A percentile compares a stretch with the other conserved stretches of the same genome.
Evolutionary conservation across 202 grass and related monocot genomes (phyloP).

Genomic region (Digitaria exilis): DNA sequence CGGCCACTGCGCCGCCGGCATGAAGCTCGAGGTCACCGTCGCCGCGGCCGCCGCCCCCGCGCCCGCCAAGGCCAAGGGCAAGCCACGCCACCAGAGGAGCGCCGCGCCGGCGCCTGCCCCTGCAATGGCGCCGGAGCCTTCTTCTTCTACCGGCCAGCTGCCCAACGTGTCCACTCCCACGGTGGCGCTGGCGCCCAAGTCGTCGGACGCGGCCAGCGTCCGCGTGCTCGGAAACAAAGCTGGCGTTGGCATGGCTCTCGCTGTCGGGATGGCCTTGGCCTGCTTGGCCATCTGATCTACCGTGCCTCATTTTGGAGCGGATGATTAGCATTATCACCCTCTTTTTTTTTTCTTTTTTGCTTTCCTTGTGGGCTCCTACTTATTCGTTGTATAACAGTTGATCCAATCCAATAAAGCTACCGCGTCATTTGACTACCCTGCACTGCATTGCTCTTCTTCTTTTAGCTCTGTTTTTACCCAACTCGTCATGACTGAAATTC

Average conservation of each 20-base stretch:
- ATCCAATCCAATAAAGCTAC: constrained; percentile 1
- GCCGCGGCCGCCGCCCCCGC: background rate
- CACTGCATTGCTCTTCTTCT: background rate
- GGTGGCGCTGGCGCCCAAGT: background rate
- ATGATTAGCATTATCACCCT: too few species aligned
- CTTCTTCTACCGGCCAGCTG: constrained; percentile 9
- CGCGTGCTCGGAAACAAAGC: constrained; percentile 15
- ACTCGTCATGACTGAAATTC: background rate
- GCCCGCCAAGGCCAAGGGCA: constrained; percentile 12
- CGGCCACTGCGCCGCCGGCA: constrained; percentile 70
- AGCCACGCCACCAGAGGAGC: constrained; percentile 41
- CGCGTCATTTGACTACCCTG: background rate
- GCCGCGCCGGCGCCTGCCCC: constrained; percentile 25
- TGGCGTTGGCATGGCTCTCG: background rate
- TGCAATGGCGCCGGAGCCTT: background rate
- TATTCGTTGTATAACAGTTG: background rate
- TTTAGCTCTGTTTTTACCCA: background rate
- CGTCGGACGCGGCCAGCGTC: constrained; percentile 35
- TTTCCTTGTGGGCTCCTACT: too few species aligned
- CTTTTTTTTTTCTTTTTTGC: too few species aligned
- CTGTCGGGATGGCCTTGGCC: background rate
- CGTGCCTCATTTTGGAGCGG: too few species aligned
- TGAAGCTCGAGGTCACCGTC: constrained; percentile 76
- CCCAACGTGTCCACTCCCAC: constrained; percentile 40
- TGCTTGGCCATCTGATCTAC: background rate